Evolutionary conservation across 1,139 yeast species (phyloP).

Genomic region (Pichia sp.): DNA sequence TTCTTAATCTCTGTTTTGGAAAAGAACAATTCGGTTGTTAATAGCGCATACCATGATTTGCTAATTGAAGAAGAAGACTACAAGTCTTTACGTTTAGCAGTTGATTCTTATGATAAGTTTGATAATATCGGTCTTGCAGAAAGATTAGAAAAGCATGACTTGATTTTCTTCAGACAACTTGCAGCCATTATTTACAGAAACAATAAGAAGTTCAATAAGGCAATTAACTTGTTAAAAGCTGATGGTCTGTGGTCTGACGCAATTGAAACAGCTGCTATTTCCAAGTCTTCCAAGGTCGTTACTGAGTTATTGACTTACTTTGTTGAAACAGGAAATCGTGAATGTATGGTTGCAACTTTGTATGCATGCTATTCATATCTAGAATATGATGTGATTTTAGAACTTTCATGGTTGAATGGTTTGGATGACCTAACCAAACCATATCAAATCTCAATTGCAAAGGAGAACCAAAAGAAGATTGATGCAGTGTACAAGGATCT

Average conservation of each 20-base stretch:
- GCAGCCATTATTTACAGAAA: slow-evolving; percentile 91
- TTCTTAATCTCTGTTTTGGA: slow-evolving; percentile 86
- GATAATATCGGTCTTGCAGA: slow-evolving; percentile 90
- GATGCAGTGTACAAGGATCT: slow-evolving; percentile 62
- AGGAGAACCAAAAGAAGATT: slow-evolving; percentile 66
- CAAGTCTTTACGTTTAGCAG: slow-evolving; percentile 78
- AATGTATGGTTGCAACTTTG: slow-evolving; percentile 86
- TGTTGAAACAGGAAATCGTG: slow-evolving; percentile 95
- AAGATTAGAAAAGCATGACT: slow-evolving; percentile 84
- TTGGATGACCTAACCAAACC: slow-evolving; percentile 80
- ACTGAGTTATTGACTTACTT: slow-evolving; percentile 86
- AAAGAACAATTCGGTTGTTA: slow-evolving; percentile 85
- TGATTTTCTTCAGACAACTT: slow-evolving; percentile 90
- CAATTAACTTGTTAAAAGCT: slow-evolving; percentile 78
- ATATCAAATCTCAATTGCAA: slow-evolving; percentile 72
- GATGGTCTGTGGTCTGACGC: slow-evolving; percentile 96
- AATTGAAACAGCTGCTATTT: slow-evolving; percentile 83
- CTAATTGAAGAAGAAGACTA: slow-evolving; percentile 95
- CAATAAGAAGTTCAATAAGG: slow-evolving; percentile 88
- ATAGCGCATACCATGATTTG: slow-evolving; percentile 90
- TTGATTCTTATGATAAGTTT: slow-evolving; percentile 84
- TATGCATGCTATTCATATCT: slow-evolving; percentile 80
- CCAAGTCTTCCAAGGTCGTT: slow-evolving; percentile 72
- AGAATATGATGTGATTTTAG: slow-evolving; percentile 77
- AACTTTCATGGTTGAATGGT: slow-evolving; percentile 84